These are phyloP conservation scores for Botrytis squamosa DNA, from an alignment of 2,329 filamentous ascomycete genomes.

Conservation along the genomic window DNA sequence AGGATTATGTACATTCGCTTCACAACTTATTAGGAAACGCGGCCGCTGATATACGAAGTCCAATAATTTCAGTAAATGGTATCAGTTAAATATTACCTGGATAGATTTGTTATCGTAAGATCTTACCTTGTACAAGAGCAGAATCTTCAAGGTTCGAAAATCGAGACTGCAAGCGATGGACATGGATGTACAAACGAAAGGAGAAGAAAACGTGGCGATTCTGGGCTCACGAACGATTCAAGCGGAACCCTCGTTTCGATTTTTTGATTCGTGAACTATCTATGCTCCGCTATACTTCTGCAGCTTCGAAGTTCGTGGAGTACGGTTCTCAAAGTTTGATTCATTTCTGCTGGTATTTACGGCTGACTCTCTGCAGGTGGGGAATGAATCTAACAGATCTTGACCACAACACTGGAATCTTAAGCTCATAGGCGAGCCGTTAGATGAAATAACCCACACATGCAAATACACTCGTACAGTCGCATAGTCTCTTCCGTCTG, in stretches of 20 bases:
- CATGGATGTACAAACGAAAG: background rate
- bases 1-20: background rate
- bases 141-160: background rate
- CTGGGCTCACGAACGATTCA: background rate
- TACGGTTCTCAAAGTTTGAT: background rate
- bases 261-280: background rate
- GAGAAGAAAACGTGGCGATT: background rate
- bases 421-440: background rate
- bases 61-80: background rate
- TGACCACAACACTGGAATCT: background rate
- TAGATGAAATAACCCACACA: background rate
- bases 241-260: background rate
- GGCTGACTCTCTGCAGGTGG: background rate
- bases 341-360: background rate
- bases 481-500: background rate
- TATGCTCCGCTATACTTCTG: background rate
- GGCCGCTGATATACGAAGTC: background rate
- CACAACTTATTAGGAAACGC: no score
- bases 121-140: background rate
- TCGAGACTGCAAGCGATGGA: background rate
- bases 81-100: background rate
- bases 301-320: background rate
- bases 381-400: background rate
- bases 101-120: background rate
- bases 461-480: background rate